A percentile compares a stretch with the other conserved stretches of the same genome.
Conservation (phyloP, 495 filamentous ascomycete species). For the Sordaria brevicollis region DNA sequence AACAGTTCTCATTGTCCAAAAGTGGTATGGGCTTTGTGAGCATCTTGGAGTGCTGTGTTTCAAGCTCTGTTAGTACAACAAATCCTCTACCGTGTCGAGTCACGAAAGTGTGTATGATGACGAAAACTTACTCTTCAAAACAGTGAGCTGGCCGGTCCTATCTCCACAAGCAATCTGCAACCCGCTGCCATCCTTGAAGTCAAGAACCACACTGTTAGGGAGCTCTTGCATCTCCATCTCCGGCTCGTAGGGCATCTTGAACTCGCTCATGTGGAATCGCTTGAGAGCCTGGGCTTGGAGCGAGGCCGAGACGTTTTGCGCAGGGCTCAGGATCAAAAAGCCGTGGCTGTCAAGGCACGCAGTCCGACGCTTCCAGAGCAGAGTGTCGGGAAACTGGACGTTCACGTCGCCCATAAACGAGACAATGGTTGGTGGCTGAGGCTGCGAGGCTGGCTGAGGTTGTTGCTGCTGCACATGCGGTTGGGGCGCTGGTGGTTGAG, state of each 20-base stretch:
- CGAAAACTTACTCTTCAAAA: constrained; percentile 51
- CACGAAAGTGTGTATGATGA: no score
- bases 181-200: constrained; percentile 72
- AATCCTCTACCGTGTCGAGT: not conserved
- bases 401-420: constrained; percentile 77
- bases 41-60: constrained; percentile 35
- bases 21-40: constrained; percentile 31
- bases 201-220: constrained; percentile 74
- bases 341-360: constrained; percentile 71
- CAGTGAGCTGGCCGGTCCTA: constrained; percentile 54
- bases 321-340: constrained; percentile 59
- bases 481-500: constrained; percentile 19
- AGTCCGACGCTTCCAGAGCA: constrained; percentile 84
- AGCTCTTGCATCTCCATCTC: constrained; percentile 85
- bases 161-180: constrained; percentile 83
- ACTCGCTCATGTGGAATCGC: constrained; percentile 72
- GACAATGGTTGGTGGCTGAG: constrained; percentile 34
- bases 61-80: constrained; percentile 10
- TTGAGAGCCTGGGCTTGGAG: constrained; percentile 43
- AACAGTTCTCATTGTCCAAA: constrained; percentile 23
- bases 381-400: constrained; percentile 83
- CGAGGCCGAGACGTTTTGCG: constrained; percentile 27
- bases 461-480: not conserved
- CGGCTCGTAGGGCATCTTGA: constrained; percentile 64
- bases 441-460: constrained; percentile 8